Conservation (phyloP, 148 eudicot genomes). For the Euryodendron excelsum region DNA sequence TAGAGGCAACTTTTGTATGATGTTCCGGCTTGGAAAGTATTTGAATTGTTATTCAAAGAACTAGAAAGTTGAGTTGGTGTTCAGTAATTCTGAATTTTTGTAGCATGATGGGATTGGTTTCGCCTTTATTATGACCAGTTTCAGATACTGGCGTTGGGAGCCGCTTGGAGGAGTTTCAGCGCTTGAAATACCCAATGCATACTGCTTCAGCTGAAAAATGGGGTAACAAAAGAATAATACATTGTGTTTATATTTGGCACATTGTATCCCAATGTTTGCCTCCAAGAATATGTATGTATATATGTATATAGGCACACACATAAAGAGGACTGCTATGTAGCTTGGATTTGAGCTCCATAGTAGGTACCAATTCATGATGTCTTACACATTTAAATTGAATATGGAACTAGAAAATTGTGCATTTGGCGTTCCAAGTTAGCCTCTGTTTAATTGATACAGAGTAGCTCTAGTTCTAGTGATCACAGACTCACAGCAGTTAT, state of each 20-base stretch:
- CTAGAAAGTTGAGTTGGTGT: slow-evolving; percentile 2
- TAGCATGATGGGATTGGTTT: background rate
- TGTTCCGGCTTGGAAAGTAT: background rate
- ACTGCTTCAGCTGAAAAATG: slow-evolving; percentile 31
- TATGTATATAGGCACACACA: no score
- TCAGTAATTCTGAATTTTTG: background rate
- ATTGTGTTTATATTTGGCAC: background rate
- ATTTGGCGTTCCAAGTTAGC: no score
- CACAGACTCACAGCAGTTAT: background rate
- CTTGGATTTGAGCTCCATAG: background rate
- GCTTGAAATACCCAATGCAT: slow-evolving; percentile 31
- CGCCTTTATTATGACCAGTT: slow-evolving; percentile 40
- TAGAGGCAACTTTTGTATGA: background rate
- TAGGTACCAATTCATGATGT: background rate
- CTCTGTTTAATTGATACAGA: no score
- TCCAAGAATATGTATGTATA: background rate
- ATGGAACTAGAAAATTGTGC: background rate
- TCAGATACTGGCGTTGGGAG: slow-evolving; percentile 83
- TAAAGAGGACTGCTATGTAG: background rate
- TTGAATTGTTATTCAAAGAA: background rate
- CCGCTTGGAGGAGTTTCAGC: slow-evolving; percentile 63
- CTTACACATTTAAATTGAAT: background rate
- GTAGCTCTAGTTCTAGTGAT: background rate
- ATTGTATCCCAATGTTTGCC: background rate
- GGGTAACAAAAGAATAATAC: slow-evolving; percentile 34